These are phyloP conservation scores for Lithohypha guttulata DNA, from an alignment of 2,329 filamentous ascomycete species.

Conservation along the genomic window DNA sequence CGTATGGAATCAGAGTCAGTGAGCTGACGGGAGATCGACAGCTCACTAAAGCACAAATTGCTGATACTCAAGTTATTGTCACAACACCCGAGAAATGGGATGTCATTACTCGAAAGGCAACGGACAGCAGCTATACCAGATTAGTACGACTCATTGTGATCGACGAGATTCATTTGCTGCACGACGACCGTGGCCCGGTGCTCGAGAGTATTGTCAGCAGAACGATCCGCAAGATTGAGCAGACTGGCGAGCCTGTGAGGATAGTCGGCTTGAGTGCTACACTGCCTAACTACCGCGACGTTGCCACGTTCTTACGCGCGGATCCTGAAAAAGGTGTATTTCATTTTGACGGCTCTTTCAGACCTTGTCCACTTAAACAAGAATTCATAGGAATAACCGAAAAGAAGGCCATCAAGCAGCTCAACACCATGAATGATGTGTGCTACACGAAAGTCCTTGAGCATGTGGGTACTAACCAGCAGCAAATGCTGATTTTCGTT, in stretches of 20 bases:
- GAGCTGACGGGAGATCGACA: conserved; percentile 96
- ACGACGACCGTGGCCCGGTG: conserved; percentile 94
- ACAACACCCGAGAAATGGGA: conserved; percentile 99
- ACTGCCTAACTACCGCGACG: conserved; percentile 90
- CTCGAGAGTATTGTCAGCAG: conserved; percentile 93
- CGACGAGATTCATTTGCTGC: conserved; percentile 93
- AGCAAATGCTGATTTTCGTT: conserved; percentile 98
- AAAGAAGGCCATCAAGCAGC: conserved; percentile 95
- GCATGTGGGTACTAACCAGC: conserved; percentile 81
- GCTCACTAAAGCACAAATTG: conserved; percentile 95
- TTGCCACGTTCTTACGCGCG: conserved; percentile 87
- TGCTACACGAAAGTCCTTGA: conserved; percentile 96
- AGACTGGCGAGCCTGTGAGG: conserved; percentile 85
- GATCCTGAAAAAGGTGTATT: conserved; percentile 78
- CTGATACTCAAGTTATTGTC: conserved; percentile 95
- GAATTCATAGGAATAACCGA: conserved; percentile 97
- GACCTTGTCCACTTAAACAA: conserved; percentile 87
- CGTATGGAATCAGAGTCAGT: conserved; percentile 85
- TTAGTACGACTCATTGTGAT: conserved; percentile 94
- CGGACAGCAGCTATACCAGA: conserved; percentile 92
- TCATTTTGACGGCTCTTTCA: conserved; percentile 89
- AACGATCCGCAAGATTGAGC: conserved; percentile 84
- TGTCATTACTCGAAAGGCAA: conserved; percentile 95
- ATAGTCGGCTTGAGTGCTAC: conserved; percentile 90
- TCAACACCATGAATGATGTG: conserved; percentile 99